Conservation (phyloP, 1,139 yeast species). For the Sugiyamaella xylanicola region DNA sequence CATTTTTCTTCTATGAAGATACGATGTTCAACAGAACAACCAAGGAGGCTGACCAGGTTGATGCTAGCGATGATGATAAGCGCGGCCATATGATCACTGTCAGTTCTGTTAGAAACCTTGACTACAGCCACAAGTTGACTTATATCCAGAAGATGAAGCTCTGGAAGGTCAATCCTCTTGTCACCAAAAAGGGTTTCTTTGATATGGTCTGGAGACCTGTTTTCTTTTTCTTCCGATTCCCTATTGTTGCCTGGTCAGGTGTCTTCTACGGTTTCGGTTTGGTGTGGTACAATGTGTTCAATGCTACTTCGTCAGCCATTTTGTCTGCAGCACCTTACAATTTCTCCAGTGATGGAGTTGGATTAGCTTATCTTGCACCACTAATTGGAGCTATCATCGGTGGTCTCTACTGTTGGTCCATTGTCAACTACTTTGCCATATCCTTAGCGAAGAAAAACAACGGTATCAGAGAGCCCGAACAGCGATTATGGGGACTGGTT, state of each 20-base stretch:
- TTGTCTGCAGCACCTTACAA: constrained; percentile 60
- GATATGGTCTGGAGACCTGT: constrained; percentile 33
- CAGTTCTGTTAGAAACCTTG: constrained; percentile 20
- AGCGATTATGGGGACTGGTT: constrained; percentile 66
- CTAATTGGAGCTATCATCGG: constrained; percentile 73
- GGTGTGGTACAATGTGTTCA: constrained; percentile 56
- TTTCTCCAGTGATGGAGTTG: constrained; percentile 71
- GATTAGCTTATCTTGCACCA: constrained; percentile 77
- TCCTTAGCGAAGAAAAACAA: constrained; percentile 68
- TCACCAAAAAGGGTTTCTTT: constrained; percentile 28
- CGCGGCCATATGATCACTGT: constrained; percentile 15
- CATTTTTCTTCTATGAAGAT: constrained; percentile 66
- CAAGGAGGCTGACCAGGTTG: constrained; percentile 27
- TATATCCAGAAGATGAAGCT: constrained; percentile 46
- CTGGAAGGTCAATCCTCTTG: constrained; percentile 25
- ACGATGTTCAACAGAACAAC: constrained; percentile 63
- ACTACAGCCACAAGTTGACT: constrained; percentile 21
- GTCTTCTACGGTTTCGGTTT: constrained; percentile 64
- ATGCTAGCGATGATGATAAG: constrained; percentile 20
- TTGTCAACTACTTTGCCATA: constrained; percentile 61
- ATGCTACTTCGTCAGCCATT: constrained; percentile 61
- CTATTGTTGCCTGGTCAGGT: constrained; percentile 65
- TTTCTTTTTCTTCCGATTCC: constrained; percentile 46
- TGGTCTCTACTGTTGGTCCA: constrained; percentile 57
- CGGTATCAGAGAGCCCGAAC: constrained; percentile 77